Conservation (phyloP, 106 monocot genomes). For the Cymbidium sinense region DNA sequence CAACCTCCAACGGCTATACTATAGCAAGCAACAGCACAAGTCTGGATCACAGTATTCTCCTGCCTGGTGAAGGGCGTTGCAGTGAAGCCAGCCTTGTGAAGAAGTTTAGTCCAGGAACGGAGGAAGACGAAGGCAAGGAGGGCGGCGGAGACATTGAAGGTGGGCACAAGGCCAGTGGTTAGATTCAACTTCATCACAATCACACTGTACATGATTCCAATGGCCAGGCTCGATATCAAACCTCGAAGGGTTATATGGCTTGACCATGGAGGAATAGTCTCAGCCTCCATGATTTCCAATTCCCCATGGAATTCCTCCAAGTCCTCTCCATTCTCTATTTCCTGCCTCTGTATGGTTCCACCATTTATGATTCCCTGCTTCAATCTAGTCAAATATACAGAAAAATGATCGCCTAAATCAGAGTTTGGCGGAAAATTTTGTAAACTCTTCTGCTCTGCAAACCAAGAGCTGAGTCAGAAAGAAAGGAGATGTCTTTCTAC, state of each 20-base stretch:
- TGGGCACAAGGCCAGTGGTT: slow-evolving; percentile 66
- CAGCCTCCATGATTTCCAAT: neutral
- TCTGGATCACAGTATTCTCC: slow-evolving; percentile 74
- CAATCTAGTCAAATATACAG: neutral
- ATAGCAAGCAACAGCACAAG: slow-evolving; percentile 77
- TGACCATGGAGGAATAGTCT: slow-evolving; percentile 41
- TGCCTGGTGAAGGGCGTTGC: slow-evolving; percentile 55
- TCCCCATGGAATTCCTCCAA: slow-evolving; percentile 11
- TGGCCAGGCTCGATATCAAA: slow-evolving; percentile 39
- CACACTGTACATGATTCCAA: slow-evolving; percentile 65
- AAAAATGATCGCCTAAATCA: neutral
- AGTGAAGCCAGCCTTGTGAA: slow-evolving; percentile 36
- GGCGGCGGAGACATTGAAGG: slow-evolving; percentile 70
- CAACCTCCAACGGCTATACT: slow-evolving; percentile 71
- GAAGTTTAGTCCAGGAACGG: slow-evolving; percentile 42
- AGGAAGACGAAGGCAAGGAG: slow-evolving; percentile 68
- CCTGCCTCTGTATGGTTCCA: slow-evolving; percentile 7
- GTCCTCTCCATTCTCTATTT: slow-evolving; percentile 18
- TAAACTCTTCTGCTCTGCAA: neutral
- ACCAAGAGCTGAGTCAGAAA: neutral
- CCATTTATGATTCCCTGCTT: slow-evolving; percentile 5
- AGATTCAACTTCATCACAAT: slow-evolving; percentile 82
- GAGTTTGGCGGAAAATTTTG: neutral
- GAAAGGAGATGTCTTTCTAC: neutral
- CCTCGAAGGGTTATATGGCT: slow-evolving; percentile 49